A percentile compares a stretch with the other conserved stretches of the same genome.
phyloP scores from a whole-genome alignment of 192 early-diverging fungal species.

The Rhizophagus sp. region DNA sequence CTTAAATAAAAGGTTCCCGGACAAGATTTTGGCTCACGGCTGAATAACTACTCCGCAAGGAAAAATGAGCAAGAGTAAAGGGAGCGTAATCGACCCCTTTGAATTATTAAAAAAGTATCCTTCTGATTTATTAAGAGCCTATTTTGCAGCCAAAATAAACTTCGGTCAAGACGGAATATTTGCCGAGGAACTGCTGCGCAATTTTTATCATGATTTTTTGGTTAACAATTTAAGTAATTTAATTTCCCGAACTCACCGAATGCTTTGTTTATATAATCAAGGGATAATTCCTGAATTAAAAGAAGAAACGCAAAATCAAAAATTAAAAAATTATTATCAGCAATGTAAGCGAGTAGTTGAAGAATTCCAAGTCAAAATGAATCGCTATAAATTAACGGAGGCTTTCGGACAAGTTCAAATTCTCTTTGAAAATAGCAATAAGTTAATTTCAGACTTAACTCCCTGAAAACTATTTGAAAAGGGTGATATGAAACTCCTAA shows the following conservation, averaged over 20 bases:
- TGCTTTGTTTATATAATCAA: neutral
- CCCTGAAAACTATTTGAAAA: conserved; percentile 5
- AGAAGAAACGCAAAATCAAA: neutral
- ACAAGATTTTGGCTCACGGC: neutral
- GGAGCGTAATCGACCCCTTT: neutral
- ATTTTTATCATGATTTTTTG: conserved; percentile 13
- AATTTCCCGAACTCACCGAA: neutral
- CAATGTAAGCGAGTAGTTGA: neutral
- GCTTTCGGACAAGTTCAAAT: neutral
- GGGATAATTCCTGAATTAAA: neutral
- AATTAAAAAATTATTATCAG: neutral
- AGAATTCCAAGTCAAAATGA: conserved; percentile 1
- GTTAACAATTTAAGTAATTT: conserved; percentile 22
- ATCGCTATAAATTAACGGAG: neutral
- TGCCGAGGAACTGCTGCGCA: neutral
- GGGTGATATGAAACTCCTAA: neutral
- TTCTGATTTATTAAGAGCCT: neutral
- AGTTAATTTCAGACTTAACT: conserved; percentile 7
- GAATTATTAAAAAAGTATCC: conserved; percentile 25
- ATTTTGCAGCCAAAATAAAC: conserved; percentile 15
- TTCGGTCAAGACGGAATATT: conserved; percentile 13
- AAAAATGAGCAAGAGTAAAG: conserved; percentile 10
- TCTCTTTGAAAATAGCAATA: neutral
- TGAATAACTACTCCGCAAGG: neutral
- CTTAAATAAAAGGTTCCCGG: neutral